Conservation (phyloP, 768 basidiomycete species). For the Boletus subparvulus region DNA sequence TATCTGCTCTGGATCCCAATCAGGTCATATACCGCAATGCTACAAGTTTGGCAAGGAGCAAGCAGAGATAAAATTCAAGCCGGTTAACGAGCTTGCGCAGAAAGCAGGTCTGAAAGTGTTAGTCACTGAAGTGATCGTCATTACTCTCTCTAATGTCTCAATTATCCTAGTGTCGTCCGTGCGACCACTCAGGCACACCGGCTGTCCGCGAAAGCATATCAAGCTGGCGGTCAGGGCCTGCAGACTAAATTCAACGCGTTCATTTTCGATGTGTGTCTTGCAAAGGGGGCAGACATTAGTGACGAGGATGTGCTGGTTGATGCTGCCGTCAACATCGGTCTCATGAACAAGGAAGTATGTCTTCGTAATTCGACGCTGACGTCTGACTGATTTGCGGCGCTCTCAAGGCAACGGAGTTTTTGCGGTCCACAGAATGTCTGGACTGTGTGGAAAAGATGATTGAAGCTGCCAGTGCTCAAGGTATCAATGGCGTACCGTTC, state of each 20-base stretch:
- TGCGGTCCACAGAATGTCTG: constrained; percentile 37
- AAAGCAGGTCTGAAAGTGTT: constrained; percentile 27
- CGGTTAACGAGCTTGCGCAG: constrained; percentile 20
- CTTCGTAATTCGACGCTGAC: neutral
- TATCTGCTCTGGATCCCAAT: neutral
- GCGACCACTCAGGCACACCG: constrained; percentile 43
- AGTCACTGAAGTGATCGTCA: neutral
- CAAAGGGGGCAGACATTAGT: constrained; percentile 35
- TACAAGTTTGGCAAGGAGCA: constrained; percentile 28
- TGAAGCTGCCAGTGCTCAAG: constrained; percentile 37
- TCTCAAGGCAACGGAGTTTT: constrained; percentile 38
- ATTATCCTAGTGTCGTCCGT: constrained; percentile 30
- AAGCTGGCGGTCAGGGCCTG: constrained; percentile 35
- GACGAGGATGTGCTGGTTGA: constrained; percentile 35
- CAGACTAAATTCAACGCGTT: constrained; percentile 38
- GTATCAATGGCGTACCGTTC: constrained; percentile 52
- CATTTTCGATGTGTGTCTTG: constrained; percentile 42
- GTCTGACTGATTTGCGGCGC: neutral
- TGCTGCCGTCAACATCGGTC: constrained; percentile 34
- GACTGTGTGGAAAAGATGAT: constrained; percentile 41
- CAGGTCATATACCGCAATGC: constrained; percentile 18
- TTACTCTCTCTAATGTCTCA: neutral
- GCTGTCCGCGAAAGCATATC: constrained; percentile 42
- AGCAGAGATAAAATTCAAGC: constrained; percentile 25
- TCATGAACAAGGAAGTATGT: constrained; percentile 39